phyloP scores from a whole-genome alignment of 2,329 filamentous ascomycete species.

The Akanthomyces dipterigenus region DNA sequence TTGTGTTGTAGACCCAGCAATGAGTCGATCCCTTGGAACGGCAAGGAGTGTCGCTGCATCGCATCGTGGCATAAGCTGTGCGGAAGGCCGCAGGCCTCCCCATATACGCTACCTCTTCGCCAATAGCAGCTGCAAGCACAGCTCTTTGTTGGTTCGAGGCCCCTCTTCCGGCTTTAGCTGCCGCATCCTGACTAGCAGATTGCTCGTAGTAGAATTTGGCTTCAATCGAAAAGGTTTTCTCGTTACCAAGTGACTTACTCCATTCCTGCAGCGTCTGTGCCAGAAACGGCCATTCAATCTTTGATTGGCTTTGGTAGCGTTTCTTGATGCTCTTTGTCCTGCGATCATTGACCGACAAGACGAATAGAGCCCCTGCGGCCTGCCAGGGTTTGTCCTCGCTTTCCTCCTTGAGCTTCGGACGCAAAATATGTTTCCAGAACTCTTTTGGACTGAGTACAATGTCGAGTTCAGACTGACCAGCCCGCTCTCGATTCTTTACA shows the following conservation, averaged over 20 bases:
- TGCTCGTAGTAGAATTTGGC: too few species aligned
- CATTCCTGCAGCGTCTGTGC: background rate
- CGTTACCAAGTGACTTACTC: background rate
- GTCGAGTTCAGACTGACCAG: constrained; percentile 2
- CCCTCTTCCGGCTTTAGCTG: too few species aligned
- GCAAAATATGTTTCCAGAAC: constrained; percentile 3
- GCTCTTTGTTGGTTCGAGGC: too few species aligned
- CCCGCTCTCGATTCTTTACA: background rate
- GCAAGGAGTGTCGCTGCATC: background rate
- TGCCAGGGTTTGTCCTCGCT: constrained; percentile 2
- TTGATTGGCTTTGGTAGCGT: background rate
- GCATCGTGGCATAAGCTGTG: background rate
- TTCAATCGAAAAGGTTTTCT: background rate
- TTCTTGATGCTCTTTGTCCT: background rate
- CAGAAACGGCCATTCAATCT: background rate
- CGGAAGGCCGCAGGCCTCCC: background rate
- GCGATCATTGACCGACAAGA: background rate
- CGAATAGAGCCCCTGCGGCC: background rate
- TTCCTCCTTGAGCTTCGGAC: background rate
- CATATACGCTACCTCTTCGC: background rate
- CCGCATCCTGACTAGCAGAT: too few species aligned
- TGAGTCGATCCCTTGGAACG: background rate
- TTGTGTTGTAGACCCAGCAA: background rate
- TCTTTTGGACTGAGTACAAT: background rate
- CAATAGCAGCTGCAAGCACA: too few species aligned